These are phyloP conservation scores for Tulasnella sp. DNA, from an alignment of 768 basidiomycete species.

Conservation along the genomic window DNA sequence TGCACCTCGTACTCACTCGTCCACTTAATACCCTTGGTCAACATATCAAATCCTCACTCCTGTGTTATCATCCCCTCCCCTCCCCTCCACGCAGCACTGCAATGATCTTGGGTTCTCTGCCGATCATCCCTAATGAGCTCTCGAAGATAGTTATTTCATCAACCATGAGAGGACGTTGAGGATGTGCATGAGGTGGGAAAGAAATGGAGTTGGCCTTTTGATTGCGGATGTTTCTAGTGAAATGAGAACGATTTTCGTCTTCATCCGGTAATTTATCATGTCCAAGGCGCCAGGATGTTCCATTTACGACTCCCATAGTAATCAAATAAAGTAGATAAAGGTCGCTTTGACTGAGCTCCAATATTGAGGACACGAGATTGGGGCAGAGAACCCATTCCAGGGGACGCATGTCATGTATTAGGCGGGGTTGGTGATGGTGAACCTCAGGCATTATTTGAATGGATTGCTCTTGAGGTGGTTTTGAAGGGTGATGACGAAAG, in stretches of 20 bases:
- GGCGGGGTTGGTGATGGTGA: slow-evolving; percentile 63
- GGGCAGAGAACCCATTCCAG: slow-evolving; percentile 72
- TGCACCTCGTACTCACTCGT: slow-evolving; percentile 69
- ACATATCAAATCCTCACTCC: slow-evolving; percentile 78
- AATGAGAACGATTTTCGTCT: slow-evolving; percentile 97
- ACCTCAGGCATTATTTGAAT: no score
- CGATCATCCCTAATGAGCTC: slow-evolving; percentile 86
- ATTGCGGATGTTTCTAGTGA: slow-evolving; percentile 96
- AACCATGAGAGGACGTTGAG: slow-evolving; percentile 86
- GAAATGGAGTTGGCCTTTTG: slow-evolving; percentile 72
- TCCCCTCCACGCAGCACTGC: slow-evolving; percentile 86
- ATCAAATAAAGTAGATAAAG: slow-evolving; percentile 67
- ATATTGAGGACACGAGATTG: slow-evolving; percentile 66
- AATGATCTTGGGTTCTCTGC: slow-evolving; percentile 89
- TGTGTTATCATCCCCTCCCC: slow-evolving; percentile 63
- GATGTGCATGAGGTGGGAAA: slow-evolving; percentile 93
- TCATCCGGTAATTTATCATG: slow-evolving; percentile 97
- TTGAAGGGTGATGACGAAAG: slow-evolving; percentile 20
- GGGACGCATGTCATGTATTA: slow-evolving; percentile 60
- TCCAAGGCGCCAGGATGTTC: slow-evolving; percentile 87
- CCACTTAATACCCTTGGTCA: slow-evolving; percentile 77
- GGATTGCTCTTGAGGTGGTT: no score
- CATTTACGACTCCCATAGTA: slow-evolving; percentile 28
- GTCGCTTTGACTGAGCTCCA: slow-evolving; percentile 53
- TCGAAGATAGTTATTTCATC: slow-evolving; percentile 92